Conservation (phyloP, 2,329 filamentous ascomycete genomes). For the Colletotrichum paranaense region DNA sequence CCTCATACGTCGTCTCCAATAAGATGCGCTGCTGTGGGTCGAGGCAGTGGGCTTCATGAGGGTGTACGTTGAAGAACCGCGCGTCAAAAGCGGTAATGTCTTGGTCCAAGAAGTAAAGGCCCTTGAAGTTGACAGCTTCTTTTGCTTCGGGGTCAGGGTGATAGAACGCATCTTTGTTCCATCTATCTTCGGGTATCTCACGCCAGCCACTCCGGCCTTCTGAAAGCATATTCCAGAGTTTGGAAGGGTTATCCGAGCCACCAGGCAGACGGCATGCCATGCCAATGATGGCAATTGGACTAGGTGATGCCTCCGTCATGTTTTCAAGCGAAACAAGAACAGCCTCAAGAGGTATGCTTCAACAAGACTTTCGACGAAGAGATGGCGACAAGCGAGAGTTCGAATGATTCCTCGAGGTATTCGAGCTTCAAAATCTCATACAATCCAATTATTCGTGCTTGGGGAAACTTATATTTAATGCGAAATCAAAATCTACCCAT, state of each 20-base stretch:
- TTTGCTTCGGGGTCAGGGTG: slow-evolving; percentile 35
- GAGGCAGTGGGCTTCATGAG: slow-evolving; percentile 41
- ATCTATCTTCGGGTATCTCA: slow-evolving; percentile 40
- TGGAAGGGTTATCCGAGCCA: slow-evolving; percentile 38
- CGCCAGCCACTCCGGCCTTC: slow-evolving; percentile 37
- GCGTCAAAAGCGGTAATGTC: slow-evolving; percentile 42
- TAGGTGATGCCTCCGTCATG: neutral
- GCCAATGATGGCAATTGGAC: slow-evolving; percentile 45
- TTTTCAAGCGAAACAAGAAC: neutral
- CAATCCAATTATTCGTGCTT: neutral
- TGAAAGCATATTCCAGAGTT: slow-evolving; percentile 43
- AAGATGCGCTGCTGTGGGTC: slow-evolving; percentile 44
- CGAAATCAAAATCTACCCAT: neutral
- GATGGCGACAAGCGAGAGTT: neutral
- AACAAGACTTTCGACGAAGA: neutral
- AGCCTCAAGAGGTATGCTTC: neutral
- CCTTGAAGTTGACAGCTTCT: neutral
- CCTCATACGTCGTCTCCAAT: slow-evolving; percentile 42
- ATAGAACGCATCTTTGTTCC: slow-evolving; percentile 39
- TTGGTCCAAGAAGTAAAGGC: slow-evolving; percentile 23
- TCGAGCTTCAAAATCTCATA: neutral
- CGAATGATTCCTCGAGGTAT: neutral
- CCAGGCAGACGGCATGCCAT: slow-evolving; percentile 45
- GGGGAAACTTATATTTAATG: neutral
- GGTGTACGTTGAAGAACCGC: slow-evolving; percentile 39